Evolutionary conservation across 1,284 basidiomycete species (phyloP).

Genomic region (Amylostereum areolatum): DNA sequence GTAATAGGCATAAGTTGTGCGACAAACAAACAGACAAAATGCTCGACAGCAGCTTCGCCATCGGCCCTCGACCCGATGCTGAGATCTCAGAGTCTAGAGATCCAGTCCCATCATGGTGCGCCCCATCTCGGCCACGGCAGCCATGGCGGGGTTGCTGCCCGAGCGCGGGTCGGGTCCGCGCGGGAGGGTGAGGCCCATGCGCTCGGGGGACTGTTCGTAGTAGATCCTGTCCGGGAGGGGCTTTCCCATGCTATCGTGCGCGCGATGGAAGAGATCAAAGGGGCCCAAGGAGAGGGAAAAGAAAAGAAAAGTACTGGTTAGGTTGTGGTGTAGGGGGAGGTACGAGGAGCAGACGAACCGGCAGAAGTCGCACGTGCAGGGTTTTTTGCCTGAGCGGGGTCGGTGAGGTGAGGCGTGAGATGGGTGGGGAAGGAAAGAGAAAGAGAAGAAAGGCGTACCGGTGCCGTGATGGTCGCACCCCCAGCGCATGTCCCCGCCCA

Average conservation of each 20-base stretch:
- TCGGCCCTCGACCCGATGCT: too few species aligned
- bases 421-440: background rate
- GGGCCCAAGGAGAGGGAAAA: background rate
- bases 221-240: constrained; percentile 26
- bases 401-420: background rate
- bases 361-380: constrained; percentile 34
- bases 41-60: too few species aligned
- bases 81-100: background rate
- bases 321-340: background rate
- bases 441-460: too few species aligned
- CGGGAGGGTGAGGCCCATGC: constrained; percentile 24
- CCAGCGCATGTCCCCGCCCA: constrained; percentile 21
- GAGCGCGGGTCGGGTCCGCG: constrained; percentile 30
- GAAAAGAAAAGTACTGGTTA: background rate
- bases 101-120: constrained; percentile 21
- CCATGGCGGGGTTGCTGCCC: constrained; percentile 13
- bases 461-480: constrained; percentile 34
- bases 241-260: constrained; percentile 25
- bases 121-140: constrained; percentile 13
- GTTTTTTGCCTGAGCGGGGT: constrained; percentile 23
- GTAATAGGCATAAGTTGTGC: too few species aligned
- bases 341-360: constrained; percentile 15
- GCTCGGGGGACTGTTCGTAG: constrained; percentile 18
- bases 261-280: background rate
- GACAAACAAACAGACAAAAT: too few species aligned